These are phyloP conservation scores for Bondarzewia mesenterica DNA, from an alignment of 1,284 basidiomycete genomes.

Conservation along the genomic window DNA sequence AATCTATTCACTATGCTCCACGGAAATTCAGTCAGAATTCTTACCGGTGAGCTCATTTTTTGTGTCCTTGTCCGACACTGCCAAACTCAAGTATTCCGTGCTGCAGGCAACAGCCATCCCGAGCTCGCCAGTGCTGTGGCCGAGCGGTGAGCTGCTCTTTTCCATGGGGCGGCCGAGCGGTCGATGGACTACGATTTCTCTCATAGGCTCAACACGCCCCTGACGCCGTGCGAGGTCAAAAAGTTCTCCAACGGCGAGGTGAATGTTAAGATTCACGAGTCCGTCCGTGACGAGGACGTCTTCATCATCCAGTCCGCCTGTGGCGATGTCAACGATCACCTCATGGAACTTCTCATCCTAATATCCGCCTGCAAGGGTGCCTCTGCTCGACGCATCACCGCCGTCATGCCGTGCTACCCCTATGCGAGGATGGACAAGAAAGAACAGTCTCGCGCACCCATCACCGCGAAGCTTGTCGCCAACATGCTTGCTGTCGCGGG, in stretches of 20 bases:
- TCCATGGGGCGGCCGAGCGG: constrained; percentile 31
- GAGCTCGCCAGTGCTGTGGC: constrained; percentile 93
- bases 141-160: constrained; percentile 78
- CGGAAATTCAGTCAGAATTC: constrained; percentile 89
- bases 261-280: constrained; percentile 88
- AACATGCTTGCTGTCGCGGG: constrained; percentile 97
- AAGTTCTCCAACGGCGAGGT: constrained; percentile 97
- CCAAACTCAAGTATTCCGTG: constrained; percentile 12
- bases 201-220: constrained; percentile 80
- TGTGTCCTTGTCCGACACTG: constrained; percentile 5
- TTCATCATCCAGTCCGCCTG: constrained; percentile 91
- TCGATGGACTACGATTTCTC: constrained; percentile 27
- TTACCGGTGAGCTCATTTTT: constrained; percentile 63
- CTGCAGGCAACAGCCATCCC: constrained; percentile 92
- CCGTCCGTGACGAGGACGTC: constrained; percentile 94
- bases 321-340: constrained; percentile 74
- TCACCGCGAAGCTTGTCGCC: constrained; percentile 96
- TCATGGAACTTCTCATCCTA: constrained; percentile 89
- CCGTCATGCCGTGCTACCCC: constrained; percentile 96
- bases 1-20: constrained; percentile 53
- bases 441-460: constrained; percentile 93
- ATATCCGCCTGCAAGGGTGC: constrained; percentile 96
- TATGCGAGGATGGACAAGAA: constrained; percentile 98
- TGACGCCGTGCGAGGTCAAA: constrained; percentile 87
- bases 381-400: constrained; percentile 93